These are phyloP conservation scores for Ilex paraguariensis DNA, from an alignment of 305 asterid species.

Conservation along the genomic window DNA sequence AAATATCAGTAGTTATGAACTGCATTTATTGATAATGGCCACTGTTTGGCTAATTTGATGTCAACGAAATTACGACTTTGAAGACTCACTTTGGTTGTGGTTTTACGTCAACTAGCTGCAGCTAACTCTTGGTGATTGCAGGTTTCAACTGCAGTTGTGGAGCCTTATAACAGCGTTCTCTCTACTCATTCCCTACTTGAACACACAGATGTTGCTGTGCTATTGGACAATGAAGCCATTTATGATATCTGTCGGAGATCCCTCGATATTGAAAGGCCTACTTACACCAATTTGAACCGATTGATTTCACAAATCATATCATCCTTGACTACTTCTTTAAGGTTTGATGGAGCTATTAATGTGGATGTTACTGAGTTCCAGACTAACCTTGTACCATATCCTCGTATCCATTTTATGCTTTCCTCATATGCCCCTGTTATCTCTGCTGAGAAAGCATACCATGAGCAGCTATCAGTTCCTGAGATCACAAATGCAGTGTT, in stretches of 20 bases:
- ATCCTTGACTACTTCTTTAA: constrained; percentile 3
- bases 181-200: constrained; percentile 4
- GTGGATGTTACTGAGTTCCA: constrained; percentile 6
- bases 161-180: constrained; percentile 3
- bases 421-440: constrained; percentile 7
- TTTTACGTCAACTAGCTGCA: too few species aligned
- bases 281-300: constrained; percentile 4
- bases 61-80: too few species aligned
- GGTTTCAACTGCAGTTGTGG: constrained; percentile 11
- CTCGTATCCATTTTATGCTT: constrained; percentile 8
- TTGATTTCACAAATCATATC: constrained; percentile 5
- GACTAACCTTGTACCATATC: constrained; percentile 4
- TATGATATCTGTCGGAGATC: constrained; percentile 6
- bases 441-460: constrained; percentile 5
- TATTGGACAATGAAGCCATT: constrained; percentile 5
- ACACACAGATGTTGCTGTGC: constrained; percentile 6
- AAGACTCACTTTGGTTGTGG: too few species aligned
- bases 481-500: constrained; percentile 7
- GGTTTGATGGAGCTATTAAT: constrained; percentile 7
- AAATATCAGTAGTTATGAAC: too few species aligned
- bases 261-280: constrained; percentile 1
- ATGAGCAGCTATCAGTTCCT: constrained; percentile 7
- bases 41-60: too few species aligned
- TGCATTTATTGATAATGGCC: too few species aligned
- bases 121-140: neutral